Conservation (phyloP, 495 filamentous ascomycete genomes). For the Echria macrotheca region DNA sequence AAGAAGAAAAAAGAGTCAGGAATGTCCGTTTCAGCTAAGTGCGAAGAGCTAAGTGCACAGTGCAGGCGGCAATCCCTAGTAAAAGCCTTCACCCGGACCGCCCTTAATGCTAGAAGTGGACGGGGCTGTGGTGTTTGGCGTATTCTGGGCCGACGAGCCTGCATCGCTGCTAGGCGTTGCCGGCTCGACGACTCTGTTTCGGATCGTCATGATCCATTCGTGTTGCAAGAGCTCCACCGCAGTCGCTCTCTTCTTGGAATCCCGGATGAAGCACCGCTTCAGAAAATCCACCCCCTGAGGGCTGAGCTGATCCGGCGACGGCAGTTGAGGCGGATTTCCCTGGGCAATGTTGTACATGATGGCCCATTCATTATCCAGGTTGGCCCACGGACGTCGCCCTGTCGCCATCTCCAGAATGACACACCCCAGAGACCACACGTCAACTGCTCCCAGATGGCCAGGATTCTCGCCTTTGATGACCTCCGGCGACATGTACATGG, state of each 20-base stretch:
- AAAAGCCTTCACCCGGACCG: slow-evolving; percentile 4
- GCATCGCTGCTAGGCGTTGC: slow-evolving; percentile 47
- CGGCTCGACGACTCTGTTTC: slow-evolving; percentile 51
- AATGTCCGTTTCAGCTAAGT: neutral
- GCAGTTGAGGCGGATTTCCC: slow-evolving; percentile 84
- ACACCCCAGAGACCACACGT: slow-evolving; percentile 96
- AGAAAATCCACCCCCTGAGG: slow-evolving; percentile 83
- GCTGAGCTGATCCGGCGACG: slow-evolving; percentile 75
- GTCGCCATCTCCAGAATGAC: slow-evolving; percentile 98
- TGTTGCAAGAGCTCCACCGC: slow-evolving; percentile 91
- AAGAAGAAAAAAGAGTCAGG: neutral
- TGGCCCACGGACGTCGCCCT: slow-evolving; percentile 92
- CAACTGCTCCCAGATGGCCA: slow-evolving; percentile 78
- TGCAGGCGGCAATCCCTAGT: too few relatives aligned
- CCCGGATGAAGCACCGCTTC: slow-evolving; percentile 77
- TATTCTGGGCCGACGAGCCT: slow-evolving; percentile 34
- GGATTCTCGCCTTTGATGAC: slow-evolving; percentile 82
- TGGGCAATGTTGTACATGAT: slow-evolving; percentile 99
- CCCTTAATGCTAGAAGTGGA: slow-evolving; percentile 3
- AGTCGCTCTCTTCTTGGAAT: slow-evolving; percentile 70
- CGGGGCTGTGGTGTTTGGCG: slow-evolving; percentile 19
- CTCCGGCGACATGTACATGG: slow-evolving; percentile 99
- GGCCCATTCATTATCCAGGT: slow-evolving; percentile 97
- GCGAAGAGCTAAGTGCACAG: too few relatives aligned
- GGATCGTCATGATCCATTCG: slow-evolving; percentile 79